Evolutionary conservation across 106 monocot species (phyloP), one percentile per base, ranked within the genome.

Genomic region (Dendrobium chrysotoxum): DNA sequence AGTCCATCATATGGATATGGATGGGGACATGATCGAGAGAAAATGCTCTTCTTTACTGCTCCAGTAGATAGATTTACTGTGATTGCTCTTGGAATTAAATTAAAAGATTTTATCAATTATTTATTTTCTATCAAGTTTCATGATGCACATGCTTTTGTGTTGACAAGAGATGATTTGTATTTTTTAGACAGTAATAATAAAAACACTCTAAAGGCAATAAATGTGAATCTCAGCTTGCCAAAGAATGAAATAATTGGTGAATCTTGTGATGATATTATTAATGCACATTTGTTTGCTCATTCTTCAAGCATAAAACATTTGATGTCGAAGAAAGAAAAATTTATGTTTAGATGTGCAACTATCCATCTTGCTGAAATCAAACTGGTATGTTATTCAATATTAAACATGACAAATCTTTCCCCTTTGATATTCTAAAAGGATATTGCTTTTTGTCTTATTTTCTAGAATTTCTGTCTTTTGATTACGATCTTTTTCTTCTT

Each of bases 1-100:
- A 4, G 75, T 35, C 44, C 75, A 31, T 79, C 75, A 38, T 84
- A 42, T 74, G 84, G 84, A 44, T 42, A 75, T 78, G 64, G 79
- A 18, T 84, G 72, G 53, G 79, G 75, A 31, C 16, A 84, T 6
- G 25, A 45, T 23, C 42, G 20, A 23, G 75, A 79, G 26, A 44
- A 30, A 45, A 79, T 79, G 53, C 26, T 84, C 21, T 38, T 79
- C 55, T 64, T 84, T 41, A 46, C 79, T 17, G 79, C 84, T 55
- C 84, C 79, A 23, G 30, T 79, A 1, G 79, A 41, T n/a, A 74
- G 40, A 75, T 21, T 72, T 20, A 75, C 75, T 64, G 75, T 84
- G 18, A 3, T 84, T 58, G 58, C 75, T 53, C 1, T 84, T 13
- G 84, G 84, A 42, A 47, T 84, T 64, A 13, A 16, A 44, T 4